phyloP scores from a whole-genome alignment of 169 alveolate species.

The Eimeria praecox region DNA sequence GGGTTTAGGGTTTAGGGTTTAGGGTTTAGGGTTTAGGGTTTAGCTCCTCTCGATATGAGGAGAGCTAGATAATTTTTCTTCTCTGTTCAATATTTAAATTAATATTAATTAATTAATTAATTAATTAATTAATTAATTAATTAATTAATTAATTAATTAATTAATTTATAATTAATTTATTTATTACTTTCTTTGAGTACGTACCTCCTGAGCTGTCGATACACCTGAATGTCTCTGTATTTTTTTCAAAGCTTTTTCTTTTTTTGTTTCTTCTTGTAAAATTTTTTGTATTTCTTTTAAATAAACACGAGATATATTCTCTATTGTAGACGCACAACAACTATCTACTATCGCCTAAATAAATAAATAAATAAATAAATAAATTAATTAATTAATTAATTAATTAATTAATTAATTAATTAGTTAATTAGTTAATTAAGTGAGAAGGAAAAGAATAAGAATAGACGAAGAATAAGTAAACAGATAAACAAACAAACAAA shows the following conservation, averaged over 20 bases:
- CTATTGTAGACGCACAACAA: not conserved
- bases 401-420: too few relatives aligned
- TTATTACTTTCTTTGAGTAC: not conserved
- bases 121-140: too few relatives aligned
- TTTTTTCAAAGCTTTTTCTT: not conserved
- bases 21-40: conserved; percentile 3
- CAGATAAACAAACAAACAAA: too few relatives aligned
- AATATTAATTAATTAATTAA: too few relatives aligned
- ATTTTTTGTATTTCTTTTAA: not conserved
- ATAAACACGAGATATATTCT: not conserved
- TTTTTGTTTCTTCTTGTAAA: too few relatives aligned
- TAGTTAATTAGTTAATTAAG: too few relatives aligned
- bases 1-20: conserved; percentile 3
- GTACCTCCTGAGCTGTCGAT: not conserved
- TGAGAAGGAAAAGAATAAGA: too few relatives aligned
- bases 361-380: too few relatives aligned
- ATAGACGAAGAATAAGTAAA: too few relatives aligned
- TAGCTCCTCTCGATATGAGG: not conserved
- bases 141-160: too few relatives aligned
- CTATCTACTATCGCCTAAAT: not conserved
- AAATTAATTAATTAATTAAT: too few relatives aligned
- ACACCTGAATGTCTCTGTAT: not conserved
- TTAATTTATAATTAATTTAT: too few relatives aligned
- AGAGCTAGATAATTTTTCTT: not conserved
- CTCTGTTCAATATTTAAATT: not conserved